Evolutionary conservation across 176 grass and related monocot species (phyloP).

Genomic region (Oryza rufipogon): DNA sequence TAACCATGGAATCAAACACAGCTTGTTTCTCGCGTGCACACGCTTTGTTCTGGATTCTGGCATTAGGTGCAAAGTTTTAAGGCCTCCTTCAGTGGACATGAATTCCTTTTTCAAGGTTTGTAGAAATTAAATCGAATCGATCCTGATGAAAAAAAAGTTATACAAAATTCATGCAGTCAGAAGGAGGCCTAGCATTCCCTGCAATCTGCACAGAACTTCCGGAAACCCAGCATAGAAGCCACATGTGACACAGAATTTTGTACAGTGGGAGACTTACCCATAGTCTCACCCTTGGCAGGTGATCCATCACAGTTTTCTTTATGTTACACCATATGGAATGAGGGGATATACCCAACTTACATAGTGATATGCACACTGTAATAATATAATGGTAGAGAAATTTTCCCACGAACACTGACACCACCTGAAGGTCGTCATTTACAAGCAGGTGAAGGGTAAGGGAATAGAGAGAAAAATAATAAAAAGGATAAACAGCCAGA

Average conservation of each 20-base stretch:
- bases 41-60: no score
- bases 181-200: not conserved
- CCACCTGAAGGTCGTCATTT: conserved; percentile 70
- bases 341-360: conserved; percentile 27
- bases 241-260: not conserved
- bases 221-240: not conserved
- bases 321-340: conserved; percentile 41
- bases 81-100: no score
- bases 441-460: conserved; percentile 62
- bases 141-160: no score
- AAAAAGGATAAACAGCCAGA: conserved; percentile 16
- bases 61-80: no score
- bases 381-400: conserved; percentile 31
- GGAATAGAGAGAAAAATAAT: conserved; percentile 35
- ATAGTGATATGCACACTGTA: conserved; percentile 50
- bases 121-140: no score
- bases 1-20: no score
- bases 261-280: not conserved
- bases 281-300: conserved; percentile 23
- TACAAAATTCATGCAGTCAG: not conserved
- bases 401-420: conserved; percentile 42
- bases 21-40: no score
- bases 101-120: no score
- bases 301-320: conserved; percentile 41
- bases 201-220: not conserved